phyloP scores from a whole-genome alignment of 345 rosid genomes.

The thale cress (Arabidopsis thaliana) region DNA sequence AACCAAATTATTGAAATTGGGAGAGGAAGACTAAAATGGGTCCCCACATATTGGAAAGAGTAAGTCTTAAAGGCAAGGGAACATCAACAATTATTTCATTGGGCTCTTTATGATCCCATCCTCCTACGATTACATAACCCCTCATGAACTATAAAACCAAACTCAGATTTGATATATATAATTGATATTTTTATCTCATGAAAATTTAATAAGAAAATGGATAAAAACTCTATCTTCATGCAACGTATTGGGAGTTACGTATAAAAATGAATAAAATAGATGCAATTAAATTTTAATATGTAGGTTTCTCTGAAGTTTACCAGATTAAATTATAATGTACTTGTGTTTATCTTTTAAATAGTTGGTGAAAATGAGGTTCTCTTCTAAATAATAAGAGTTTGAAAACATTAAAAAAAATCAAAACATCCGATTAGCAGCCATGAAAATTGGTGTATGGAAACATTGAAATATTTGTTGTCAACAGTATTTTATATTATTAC shows the following conservation, averaged over 20 bases:
- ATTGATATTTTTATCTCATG: not conserved
- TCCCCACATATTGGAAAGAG: constrained; percentile 31
- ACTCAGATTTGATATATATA: not conserved
- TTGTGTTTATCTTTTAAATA: not conserved
- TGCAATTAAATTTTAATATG: not conserved
- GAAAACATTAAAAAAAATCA: too few relatives aligned
- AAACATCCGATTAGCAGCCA: too few relatives aligned
- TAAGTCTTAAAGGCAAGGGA: constrained; percentile 38
- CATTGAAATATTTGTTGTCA: not conserved
- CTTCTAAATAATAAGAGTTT: too few relatives aligned
- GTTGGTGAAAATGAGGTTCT: not conserved
- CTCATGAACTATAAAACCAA: constrained; percentile 12
- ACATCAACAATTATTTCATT: constrained; percentile 25
- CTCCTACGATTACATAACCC: not conserved
- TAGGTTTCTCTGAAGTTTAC: not conserved
- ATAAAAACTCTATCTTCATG: constrained; percentile 6
- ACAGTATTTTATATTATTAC: not conserved
- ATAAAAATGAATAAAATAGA: not conserved
- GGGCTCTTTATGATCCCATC: constrained; percentile 1
- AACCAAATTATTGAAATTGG: constrained; percentile 18
- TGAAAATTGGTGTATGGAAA: not conserved
- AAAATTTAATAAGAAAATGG: constrained; percentile 4
- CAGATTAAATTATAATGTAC: not conserved
- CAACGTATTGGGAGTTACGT: not conserved
- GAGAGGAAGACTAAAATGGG: constrained; percentile 20